Conservation (phyloP, 768 basidiomycete genomes). For the Lanmaoa rubissima region DNA sequence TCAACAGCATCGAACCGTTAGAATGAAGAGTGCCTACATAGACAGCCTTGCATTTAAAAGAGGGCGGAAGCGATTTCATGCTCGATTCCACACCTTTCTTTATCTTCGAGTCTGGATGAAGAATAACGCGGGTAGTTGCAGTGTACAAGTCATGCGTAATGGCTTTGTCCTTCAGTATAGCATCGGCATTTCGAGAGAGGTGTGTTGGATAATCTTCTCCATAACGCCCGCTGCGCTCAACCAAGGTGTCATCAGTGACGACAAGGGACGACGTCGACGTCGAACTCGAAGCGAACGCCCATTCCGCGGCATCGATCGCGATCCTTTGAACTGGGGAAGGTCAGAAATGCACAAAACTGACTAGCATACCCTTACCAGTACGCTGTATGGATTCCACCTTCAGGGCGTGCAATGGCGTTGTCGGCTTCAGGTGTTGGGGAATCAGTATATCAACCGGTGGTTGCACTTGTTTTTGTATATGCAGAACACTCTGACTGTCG, state of each 20-base stretch:
- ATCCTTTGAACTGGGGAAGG: slow-evolving; percentile 7
- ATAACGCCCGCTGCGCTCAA: not conserved
- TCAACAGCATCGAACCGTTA: not conserved
- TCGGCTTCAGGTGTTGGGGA: not conserved
- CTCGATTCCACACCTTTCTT: slow-evolving; percentile 3
- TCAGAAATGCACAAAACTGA: not conserved
- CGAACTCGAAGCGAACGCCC: too few species aligned
- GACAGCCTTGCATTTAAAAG: slow-evolving; percentile 9
- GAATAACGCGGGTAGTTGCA: not conserved
- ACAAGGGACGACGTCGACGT: not conserved
- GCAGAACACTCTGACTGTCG: not conserved
- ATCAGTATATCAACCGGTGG: not conserved
- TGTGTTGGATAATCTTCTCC: not conserved
- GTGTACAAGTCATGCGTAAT: slow-evolving; percentile 16
- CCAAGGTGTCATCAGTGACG: not conserved
- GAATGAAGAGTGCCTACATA: not conserved
- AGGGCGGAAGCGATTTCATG: slow-evolving; percentile 10
- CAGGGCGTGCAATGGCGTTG: not conserved
- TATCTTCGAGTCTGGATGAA: slow-evolving; percentile 2
- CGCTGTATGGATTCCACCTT: slow-evolving; percentile 6
- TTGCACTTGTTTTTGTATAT: not conserved
- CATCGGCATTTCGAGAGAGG: not conserved
- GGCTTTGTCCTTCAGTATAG: not conserved
- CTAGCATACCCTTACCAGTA: not conserved
- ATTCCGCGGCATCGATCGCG: slow-evolving; percentile 4